Evolutionary conservation across 495 filamentous ascomycete species (phyloP).

Genomic region (Parmelia sp.): DNA sequence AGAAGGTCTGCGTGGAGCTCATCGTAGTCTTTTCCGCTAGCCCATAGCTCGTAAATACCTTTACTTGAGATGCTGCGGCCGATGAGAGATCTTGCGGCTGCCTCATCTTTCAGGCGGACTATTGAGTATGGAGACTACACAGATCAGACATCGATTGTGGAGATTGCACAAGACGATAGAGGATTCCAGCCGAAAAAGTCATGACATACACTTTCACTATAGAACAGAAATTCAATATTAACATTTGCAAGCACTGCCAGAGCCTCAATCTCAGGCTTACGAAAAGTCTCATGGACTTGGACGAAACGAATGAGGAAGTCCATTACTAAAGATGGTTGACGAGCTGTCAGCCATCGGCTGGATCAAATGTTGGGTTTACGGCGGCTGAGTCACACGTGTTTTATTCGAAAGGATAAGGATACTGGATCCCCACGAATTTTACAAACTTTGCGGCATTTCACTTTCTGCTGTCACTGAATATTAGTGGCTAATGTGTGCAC

Average conservation of each 20-base stretch:
- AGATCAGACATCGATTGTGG: neutral
- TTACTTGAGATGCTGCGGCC: slow-evolving; percentile 71
- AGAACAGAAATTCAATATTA: slow-evolving; percentile 63
- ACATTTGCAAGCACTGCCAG: slow-evolving; percentile 64
- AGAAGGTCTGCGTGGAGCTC: slow-evolving; percentile 61
- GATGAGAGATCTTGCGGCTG: slow-evolving; percentile 59
- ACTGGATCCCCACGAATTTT: too few species aligned
- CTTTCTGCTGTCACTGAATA: too few species aligned
- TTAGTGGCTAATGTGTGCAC: neutral
- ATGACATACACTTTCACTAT: slow-evolving; percentile 61
- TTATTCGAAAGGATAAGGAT: too few species aligned
- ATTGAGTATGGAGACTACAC: slow-evolving; percentile 81
- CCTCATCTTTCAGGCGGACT: slow-evolving; percentile 58
- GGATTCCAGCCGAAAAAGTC: slow-evolving; percentile 8
- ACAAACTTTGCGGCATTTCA: too few species aligned
- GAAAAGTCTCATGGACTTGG: slow-evolving; percentile 85
- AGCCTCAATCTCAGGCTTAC: slow-evolving; percentile 76
- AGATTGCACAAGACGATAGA: neutral
- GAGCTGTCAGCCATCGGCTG: neutral
- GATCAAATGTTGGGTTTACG: neutral
- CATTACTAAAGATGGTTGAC: slow-evolving; percentile 34
- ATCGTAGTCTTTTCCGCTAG: slow-evolving; percentile 57
- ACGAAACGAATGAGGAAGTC: slow-evolving; percentile 87
- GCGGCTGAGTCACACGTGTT: neutral
- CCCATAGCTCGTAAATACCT: slow-evolving; percentile 87